phyloP scores from a whole-genome alignment of 108 stramenopile genomes.

The Skeletonema grethae region DNA sequence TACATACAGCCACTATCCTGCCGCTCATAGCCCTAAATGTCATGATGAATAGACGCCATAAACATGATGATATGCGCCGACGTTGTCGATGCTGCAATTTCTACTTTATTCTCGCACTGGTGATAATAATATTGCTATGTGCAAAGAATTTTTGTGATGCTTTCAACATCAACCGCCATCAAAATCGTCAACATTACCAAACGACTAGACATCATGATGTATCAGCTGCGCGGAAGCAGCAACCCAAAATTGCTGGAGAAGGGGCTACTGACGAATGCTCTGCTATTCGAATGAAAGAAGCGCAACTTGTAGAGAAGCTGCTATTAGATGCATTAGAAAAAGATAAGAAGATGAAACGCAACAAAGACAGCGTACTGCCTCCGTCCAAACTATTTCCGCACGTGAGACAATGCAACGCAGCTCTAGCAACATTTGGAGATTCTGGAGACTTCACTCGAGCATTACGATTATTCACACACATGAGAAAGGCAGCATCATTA shows the following conservation, averaged over 20 bases:
- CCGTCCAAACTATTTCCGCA: conserved; percentile 26
- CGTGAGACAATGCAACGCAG: conserved; percentile 61
- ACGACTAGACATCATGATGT: not conserved
- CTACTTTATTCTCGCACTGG: not conserved
- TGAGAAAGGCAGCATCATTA: conserved; percentile 69
- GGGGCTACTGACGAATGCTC: not conserved
- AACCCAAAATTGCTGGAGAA: not conserved
- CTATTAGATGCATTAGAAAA: conserved; percentile 12
- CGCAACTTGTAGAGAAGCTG: conserved; percentile 21
- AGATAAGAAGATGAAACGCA: conserved; percentile 5
- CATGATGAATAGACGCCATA: not conserved
- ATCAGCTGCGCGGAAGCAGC: not conserved
- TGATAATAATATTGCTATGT: not conserved
- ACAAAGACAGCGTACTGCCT: not conserved
- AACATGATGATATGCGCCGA: not conserved
- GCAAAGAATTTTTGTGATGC: not conserved
- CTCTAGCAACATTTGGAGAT: conserved; percentile 84
- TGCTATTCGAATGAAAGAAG: conserved; percentile 14
- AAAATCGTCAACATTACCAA: not conserved
- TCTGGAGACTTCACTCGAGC: conserved; percentile 77
- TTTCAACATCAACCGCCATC: not conserved
- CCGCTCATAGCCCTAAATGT: not conserved
- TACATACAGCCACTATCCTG: too few species aligned
- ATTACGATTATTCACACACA: conserved; percentile 77
- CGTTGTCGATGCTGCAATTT: not conserved